Base-by-base conservation (phyloP, 805 yeast species). In the Suhomyces vadensis region DNA sequence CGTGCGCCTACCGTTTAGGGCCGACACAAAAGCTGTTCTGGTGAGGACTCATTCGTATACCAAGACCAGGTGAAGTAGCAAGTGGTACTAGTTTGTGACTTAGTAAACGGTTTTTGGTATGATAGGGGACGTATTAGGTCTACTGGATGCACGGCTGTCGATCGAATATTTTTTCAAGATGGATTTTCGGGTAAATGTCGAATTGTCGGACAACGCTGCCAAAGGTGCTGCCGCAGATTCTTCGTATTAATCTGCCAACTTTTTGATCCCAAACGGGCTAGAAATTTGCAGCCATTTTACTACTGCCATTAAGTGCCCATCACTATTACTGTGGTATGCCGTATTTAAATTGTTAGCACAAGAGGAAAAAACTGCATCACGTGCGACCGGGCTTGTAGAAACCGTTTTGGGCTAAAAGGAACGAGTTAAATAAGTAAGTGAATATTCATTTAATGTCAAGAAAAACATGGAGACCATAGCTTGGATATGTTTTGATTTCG, bases 271-370 rank as follows among this genome's bases (percentile, higher is more conserved):
- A 33, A 33, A 33, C 37, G 24, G 24, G 37, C 22, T 17, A 29
- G 33, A 20, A 33, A 14, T 33, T 33, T 33, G 37, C 37, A 33
- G 37, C 37, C 37, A 33, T 33, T 33, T 27, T 33, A 33, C 24
- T 33, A 33, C 24, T 17, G 37, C 17, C 37, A 33, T 33, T 33
- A n/a, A 29, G 14, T n/a, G n/a, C n/a, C n/a, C n/a, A n/a, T n/a
- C n/a, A n/a, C n/a, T n/a, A n/a, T n/a, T n/a, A n/a, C n/a, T n/a
- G n/a, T 16, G 33, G 33, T 6, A 14, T 17, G 14, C 17, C 29
- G 16, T 27, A 27, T 27, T 13, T 27, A 27, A 17, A 10, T 17
- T 27, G 31, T 27, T 17, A n/a, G 31, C 31, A 27, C 31, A 16
- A 29, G 14, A 11, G 20, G 5, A 29, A 29, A 6, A 3, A 3